Base-by-base conservation (phyloP, 1,284 basidiomycete species). In the Leccinum holopus region DNA sequence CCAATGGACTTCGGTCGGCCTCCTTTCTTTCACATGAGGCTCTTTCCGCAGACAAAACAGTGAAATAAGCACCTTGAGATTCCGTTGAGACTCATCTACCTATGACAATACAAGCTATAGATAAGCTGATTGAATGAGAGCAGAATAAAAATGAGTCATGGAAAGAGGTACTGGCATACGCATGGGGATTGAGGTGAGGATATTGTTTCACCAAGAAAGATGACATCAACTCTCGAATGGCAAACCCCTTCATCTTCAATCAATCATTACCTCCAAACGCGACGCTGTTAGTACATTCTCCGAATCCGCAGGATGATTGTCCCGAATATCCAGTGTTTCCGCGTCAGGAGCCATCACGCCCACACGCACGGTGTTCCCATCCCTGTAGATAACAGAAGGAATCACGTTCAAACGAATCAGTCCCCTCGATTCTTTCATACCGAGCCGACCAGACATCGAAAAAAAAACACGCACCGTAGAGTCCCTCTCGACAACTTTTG, bases 401-500 rank as follows among this genome's bases (percentile, higher is more conserved):
- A 16, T 8, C 18, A 12, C 18, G 35, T 28, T 32, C 14, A 37
- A 33, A 41, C 9, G 11, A 44, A 59, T 25, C 25, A 25, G 25
- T 28, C 25, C 25, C 25, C 25, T 25, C 14, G 21, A 51, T 21
- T 30, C 33, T 10, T 11, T 30, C 54, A 35, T n/a, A 12, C 32
- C 28, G 7, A 60, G 21, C n/a, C n/a, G 5, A 60, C 10, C 5
- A 14, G 5, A 47, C n/a, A 6, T 9, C 9, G 14, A 12, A 37
- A 18, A n/a, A 57, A 5, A 12, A 37, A 18, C n/a, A 57, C 84
- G 59, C 65, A 90, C 89, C 89, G 80, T 68, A 94, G 86, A 3
- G 85, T 88, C 1, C 92, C 93, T 55, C 81, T 81, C 66, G 95
- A 76, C 70, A 95, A 68, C 72, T 87, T 90, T 71, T 86, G 84